A percentile compares a stretch with the other conserved stretches of the same genome.
phyloP scores from a whole-genome alignment of 768 basidiomycete species.

The Guyanaporus albipodus region DNA sequence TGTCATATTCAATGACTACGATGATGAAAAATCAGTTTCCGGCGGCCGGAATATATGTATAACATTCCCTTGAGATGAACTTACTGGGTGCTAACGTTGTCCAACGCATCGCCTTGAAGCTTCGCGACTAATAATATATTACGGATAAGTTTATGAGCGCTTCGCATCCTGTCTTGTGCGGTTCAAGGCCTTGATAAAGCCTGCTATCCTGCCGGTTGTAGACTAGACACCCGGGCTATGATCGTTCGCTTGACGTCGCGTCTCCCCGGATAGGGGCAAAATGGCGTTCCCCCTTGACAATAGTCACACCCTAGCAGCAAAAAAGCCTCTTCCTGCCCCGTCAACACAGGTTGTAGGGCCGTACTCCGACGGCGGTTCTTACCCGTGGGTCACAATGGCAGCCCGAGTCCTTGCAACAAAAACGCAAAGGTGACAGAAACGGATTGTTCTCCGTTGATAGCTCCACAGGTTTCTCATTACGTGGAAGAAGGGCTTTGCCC shows the following conservation, averaged over 20 bases:
- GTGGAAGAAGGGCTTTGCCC: constrained; percentile 10
- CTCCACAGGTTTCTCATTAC: constrained; percentile 29
- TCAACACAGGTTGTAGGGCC: not conserved
- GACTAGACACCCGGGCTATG: constrained; percentile 71
- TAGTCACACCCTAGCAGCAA: constrained; percentile 80
- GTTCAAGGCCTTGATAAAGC: no score
- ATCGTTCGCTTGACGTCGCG: constrained; percentile 94
- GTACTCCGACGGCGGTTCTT: constrained; percentile 90
- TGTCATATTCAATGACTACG: no score
- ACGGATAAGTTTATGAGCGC: no score
- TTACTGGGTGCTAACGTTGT: no score
- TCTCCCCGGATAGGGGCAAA: constrained; percentile 82
- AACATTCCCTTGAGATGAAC: no score
- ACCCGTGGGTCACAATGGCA: constrained; percentile 80
- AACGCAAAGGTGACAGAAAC: constrained; percentile 59
- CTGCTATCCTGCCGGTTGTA: no score
- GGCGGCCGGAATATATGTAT: no score
- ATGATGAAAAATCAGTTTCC: no score
- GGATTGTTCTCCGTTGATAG: constrained; percentile 70
- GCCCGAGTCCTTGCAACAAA: no score
- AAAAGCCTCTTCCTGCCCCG: constrained; percentile 62
- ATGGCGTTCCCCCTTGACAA: constrained; percentile 70
- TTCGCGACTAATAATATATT: no score
- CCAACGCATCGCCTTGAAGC: no score
- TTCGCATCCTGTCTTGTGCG: no score